Base-by-base conservation (phyloP, 1,284 basidiomycete species). In the Acaromyces ingoldii region DNA sequence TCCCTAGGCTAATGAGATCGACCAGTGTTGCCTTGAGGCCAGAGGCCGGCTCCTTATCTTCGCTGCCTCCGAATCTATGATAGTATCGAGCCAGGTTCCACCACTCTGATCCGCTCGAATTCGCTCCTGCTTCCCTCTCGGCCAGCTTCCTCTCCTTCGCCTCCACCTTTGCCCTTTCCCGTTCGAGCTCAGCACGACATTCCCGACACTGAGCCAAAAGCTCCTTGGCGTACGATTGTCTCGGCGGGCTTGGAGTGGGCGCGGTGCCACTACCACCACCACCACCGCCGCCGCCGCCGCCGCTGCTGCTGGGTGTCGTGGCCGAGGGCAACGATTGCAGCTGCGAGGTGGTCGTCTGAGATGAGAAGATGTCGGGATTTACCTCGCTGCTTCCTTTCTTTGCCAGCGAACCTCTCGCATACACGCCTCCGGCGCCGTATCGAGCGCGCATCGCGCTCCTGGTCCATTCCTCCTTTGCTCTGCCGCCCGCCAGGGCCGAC, bases 401-500 rank as follows among this genome's bases (percentile, higher is more conserved):
- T 0, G 64, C 66, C 3, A 71, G 41, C 37, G 62, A 68, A 41
- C 70, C 70, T 3, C 65, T 51, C 24, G 71, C 69, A 31, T 70
- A 43, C 9, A 55, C 62, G 10, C 71, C 71, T 19, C 71, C 71
- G 4, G 67, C 71, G 25, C 71, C 71, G 38, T 69, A 71, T 7
- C 71, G 51, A 17, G 72, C 72, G 9, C 70, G 55, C 30, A 65
- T 63, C 11, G 72, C 69, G n/a, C 62, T 64, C 40, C 62, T 63
- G 22, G 63, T 67, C 72, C 72, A 74, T 21, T 66, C 70, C 29
- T 73, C 69, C 38, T 68, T 65, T 1, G 72, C 72, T 29, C 72
- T 53, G 1, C 72, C 72, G 10, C 64, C 71, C 1, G 72, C 72
- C 31, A 74, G 49, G 15, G 72, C 70, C 37, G 62, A 57, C 24